phyloP scores from a whole-genome alignment of 1,284 basidiomycete genomes.

The Leccinum brunneo-olivaceum region DNA sequence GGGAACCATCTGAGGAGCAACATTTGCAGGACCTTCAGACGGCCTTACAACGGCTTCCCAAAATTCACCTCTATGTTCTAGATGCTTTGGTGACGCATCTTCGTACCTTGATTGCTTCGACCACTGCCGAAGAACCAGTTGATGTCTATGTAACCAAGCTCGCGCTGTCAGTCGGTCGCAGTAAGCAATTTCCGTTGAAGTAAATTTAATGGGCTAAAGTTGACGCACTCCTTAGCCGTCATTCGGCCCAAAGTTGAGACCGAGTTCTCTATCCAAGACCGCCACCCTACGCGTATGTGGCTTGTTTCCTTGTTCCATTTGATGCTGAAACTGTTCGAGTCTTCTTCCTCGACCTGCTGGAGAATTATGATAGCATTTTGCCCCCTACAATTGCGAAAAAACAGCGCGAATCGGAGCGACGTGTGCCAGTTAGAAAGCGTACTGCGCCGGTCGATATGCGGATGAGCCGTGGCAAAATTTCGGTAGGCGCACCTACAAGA shows the following conservation, averaged over 20 bases:
- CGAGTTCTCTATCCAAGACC: conserved; percentile 79
- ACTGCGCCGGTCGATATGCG: conserved; percentile 88
- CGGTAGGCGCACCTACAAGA: conserved; percentile 72
- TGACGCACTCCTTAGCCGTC: conserved; percentile 45
- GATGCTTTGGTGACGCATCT: conserved; percentile 78
- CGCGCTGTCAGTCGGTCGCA: conserved; percentile 78
- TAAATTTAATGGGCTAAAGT: not conserved
- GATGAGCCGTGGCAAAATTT: conserved; percentile 62
- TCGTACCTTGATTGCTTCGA: conserved; percentile 67
- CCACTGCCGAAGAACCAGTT: conserved; percentile 61
- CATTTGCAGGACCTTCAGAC: conserved; percentile 62
- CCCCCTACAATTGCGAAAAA: conserved; percentile 80
- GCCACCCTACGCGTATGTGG: conserved; percentile 66
- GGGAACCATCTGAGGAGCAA: conserved; percentile 48
- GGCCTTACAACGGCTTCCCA: conserved; percentile 70
- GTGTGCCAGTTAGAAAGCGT: conserved; percentile 76
- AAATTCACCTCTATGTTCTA: conserved; percentile 77
- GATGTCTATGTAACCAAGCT: conserved; percentile 82
- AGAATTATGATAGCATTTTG: conserved; percentile 69
- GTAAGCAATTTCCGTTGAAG: conserved; percentile 42
- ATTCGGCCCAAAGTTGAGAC: conserved; percentile 80
- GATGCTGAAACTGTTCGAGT: conserved; percentile 33
- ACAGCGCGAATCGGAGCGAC: conserved; percentile 79
- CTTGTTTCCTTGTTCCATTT: not conserved
- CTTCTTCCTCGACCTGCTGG: conserved; percentile 79